Percentiles rank a stretch among this genome's conserved stretches.
phyloP scores from a whole-genome alignment of 2,329 filamentous ascomycete species.

The Aspergillus amoenus region DNA sequence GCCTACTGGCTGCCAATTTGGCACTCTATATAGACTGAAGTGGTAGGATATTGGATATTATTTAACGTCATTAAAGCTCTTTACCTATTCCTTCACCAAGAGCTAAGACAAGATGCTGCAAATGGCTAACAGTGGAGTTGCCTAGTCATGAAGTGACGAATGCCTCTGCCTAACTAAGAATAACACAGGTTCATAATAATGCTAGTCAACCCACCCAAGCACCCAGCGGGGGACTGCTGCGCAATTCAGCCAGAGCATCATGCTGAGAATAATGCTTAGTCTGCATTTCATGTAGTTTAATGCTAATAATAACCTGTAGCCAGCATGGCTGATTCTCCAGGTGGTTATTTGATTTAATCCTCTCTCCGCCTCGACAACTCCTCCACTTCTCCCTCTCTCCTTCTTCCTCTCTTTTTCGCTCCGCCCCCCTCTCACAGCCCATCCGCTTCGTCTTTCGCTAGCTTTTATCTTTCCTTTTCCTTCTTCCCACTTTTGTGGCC shows the following conservation, averaged over 20 bases:
- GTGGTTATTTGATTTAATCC: not conserved
- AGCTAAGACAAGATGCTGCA: not conserved
- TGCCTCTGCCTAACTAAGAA: conserved; percentile 17
- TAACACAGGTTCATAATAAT: conserved; percentile 8
- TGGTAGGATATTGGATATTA: not conserved
- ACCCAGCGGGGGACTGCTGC: not conserved
- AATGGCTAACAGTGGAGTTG: conserved; percentile 7
- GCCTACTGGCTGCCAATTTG: not conserved
- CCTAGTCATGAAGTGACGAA: conserved; percentile 12
- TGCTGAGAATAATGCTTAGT: not conserved
- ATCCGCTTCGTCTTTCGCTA: conserved; percentile 8
- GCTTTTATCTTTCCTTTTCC: conserved; percentile 2
- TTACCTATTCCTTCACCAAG: not conserved
- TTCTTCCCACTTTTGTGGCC: conserved; percentile 3
- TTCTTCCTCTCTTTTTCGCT: conserved; percentile 8
- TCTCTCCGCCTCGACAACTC: conserved; percentile 6
- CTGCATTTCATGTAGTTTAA: not conserved
- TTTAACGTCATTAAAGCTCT: not conserved
- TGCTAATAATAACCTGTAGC: conserved; percentile 4
- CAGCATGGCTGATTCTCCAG: not conserved
- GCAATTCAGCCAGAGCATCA: not conserved
- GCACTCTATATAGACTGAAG: not conserved
- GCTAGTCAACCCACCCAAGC: not conserved
- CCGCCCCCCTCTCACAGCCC: not conserved
- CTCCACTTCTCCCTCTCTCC: conserved; percentile 2